These are phyloP conservation scores for Psilocybe cubensis DNA, from an alignment of 768 basidiomycete genomes.

Conservation along the genomic window DNA sequence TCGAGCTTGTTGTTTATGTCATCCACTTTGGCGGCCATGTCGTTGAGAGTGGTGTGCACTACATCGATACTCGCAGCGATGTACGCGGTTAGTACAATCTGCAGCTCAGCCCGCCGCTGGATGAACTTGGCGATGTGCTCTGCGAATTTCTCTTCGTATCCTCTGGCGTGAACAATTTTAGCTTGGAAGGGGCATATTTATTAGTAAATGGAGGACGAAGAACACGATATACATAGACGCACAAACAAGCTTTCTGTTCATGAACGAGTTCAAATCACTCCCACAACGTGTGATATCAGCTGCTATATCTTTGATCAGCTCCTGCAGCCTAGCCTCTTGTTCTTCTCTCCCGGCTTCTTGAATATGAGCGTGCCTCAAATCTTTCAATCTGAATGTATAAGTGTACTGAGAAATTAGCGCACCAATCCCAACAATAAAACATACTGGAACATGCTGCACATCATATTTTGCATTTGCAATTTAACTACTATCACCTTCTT, in stretches of 20 bases:
- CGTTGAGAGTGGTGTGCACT: slow-evolving; percentile 30
- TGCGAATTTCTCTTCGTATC: slow-evolving; percentile 38
- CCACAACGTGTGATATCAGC: slow-evolving; percentile 41
- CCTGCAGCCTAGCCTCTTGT: slow-evolving; percentile 29
- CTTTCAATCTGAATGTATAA: slow-evolving; percentile 16
- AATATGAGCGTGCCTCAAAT: slow-evolving; percentile 10
- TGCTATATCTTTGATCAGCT: slow-evolving; percentile 28
- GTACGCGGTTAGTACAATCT: slow-evolving; percentile 33
- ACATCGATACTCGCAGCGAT: slow-evolving; percentile 33
- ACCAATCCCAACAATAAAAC: slow-evolving; percentile 10
- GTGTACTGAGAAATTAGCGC: background rate
- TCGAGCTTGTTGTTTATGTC: slow-evolving; percentile 27
- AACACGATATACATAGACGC: background rate
- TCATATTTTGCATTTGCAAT: slow-evolving; percentile 47
- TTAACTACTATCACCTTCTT: slow-evolving; percentile 42
- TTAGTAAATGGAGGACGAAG: background rate
- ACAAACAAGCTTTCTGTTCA: slow-evolving; percentile 34
- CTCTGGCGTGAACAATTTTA: slow-evolving; percentile 29
- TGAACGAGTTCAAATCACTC: slow-evolving; percentile 41
- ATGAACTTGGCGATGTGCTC: slow-evolving; percentile 32
- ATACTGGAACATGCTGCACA: slow-evolving; percentile 45
- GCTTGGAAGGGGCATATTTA: slow-evolving; percentile 18
- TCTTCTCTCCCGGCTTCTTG: slow-evolving; percentile 29
- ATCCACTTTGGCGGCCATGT: slow-evolving; percentile 18
- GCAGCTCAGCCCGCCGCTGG: slow-evolving; percentile 32